Percentiles rank a stretch among this genome's conserved stretches.
phyloP scores from a whole-genome alignment of 2,329 filamentous ascomycete genomes.

The Penicillium rolfsii region DNA sequence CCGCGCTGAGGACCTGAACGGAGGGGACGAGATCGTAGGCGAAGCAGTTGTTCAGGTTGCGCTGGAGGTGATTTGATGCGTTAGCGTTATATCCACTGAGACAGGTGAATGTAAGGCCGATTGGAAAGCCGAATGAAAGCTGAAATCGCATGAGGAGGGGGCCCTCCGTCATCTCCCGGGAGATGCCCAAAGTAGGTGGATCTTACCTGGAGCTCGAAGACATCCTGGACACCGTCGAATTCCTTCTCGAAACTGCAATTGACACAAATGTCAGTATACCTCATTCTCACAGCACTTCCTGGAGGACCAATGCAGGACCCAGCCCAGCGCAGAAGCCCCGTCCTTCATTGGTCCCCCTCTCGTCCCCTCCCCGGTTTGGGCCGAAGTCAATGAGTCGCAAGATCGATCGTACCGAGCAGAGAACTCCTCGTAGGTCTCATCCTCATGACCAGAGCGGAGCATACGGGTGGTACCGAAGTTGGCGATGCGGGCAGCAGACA shows the following conservation, averaged over 20 bases:
- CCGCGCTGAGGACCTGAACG: constrained; percentile 84
- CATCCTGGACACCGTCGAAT: constrained; percentile 95
- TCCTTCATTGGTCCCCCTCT: constrained; percentile 9
- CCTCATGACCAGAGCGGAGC: constrained; percentile 69
- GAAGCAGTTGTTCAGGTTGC: constrained; percentile 99
- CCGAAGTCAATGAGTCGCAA: constrained; percentile 31
- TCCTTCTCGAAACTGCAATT: constrained; percentile 93
- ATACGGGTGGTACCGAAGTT: constrained; percentile 61
- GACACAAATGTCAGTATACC: constrained; percentile 44
- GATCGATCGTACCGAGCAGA: constrained; percentile 76
- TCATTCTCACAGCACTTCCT: constrained; percentile 22
- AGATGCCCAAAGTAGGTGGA: constrained; percentile 14
- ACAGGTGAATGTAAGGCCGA: constrained; percentile 3
- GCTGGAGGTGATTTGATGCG: constrained; percentile 50
- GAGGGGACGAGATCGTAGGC: constrained; percentile 99
- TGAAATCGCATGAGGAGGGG: constrained; percentile 19
- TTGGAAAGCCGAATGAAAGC: constrained; percentile 13
- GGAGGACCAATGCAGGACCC: constrained; percentile 13
- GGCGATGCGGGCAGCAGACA: constrained; percentile 64
- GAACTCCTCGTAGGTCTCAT: constrained; percentile 99
- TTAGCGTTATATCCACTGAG: constrained; percentile 17
- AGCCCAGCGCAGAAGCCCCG: constrained; percentile 21
- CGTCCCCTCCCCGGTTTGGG: constrained; percentile 14
- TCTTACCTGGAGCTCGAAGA: constrained; percentile 98
- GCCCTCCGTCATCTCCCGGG: constrained; percentile 20